A percentile compares a stretch with the other conserved stretches of the same genome.
phyloP scores from a whole-genome alignment of 495 filamentous ascomycete genomes.

The Trichoderma orchidacearum region DNA sequence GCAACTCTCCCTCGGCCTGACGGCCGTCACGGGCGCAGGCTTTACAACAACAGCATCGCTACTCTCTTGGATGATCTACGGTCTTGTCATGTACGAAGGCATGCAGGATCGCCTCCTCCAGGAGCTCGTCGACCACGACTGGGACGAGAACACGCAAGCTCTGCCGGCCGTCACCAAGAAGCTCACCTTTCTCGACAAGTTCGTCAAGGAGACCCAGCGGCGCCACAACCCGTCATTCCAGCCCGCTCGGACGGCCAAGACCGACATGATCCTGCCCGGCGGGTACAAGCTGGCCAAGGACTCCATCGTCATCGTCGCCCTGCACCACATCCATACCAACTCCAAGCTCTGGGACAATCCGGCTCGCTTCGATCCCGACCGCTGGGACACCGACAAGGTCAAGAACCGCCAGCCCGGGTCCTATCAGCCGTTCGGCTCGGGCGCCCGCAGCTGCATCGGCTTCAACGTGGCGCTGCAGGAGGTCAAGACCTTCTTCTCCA shows the following conservation, averaged over 20 bases:
- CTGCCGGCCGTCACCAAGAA: conserved; percentile 24
- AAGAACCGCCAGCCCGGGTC: conserved; percentile 24
- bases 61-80: conserved; percentile 40
- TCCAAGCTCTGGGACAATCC: conserved; percentile 38
- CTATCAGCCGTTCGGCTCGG: conserved; percentile 42
- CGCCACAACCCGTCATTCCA: conserved; percentile 43
- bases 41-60: conserved; percentile 39
- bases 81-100: conserved; percentile 30
- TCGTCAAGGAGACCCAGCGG: conserved; percentile 44
- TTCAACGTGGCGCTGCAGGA: conserved; percentile 46
- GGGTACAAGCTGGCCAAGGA: conserved; percentile 38
- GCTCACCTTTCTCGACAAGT: conserved; percentile 37
- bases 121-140: conserved; percentile 36
- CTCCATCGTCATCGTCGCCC: conserved; percentile 30
- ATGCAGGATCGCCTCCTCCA: conserved; percentile 39
- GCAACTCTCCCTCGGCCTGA: conserved; percentile 6
- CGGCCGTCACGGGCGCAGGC: conserved; percentile 33
- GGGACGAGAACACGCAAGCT: conserved; percentile 17
- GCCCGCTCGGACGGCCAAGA: conserved; percentile 35
- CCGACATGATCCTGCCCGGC: conserved; percentile 39
- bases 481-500: conserved; percentile 34
- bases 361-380: conserved; percentile 34
- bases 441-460: conserved; percentile 37
- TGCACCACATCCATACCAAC: conserved; percentile 41
- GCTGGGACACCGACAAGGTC: conserved; percentile 38